These are phyloP conservation scores for Citrus sp. DNA, from an alignment of 345 rosid genomes.

Conservation along the genomic window DNA sequence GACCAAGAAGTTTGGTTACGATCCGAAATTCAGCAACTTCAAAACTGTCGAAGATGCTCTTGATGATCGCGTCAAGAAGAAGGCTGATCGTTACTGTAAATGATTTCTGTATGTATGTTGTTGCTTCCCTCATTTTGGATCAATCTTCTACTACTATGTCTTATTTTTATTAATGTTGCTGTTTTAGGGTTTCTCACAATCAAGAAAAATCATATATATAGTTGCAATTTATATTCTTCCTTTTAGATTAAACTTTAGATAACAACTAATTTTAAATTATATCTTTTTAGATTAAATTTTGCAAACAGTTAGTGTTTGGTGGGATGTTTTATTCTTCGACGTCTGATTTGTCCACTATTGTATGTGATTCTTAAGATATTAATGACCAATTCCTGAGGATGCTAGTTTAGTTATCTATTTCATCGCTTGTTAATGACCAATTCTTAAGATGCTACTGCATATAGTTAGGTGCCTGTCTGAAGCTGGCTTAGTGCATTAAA, in stretches of 20 bases:
- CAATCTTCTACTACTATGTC: neutral
- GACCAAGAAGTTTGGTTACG: conserved; percentile 72
- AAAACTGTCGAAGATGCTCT: conserved; percentile 70
- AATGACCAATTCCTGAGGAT: neutral
- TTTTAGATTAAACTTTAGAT: neutral
- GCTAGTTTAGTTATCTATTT: neutral
- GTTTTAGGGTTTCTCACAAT: neutral
- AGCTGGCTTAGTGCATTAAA: neutral
- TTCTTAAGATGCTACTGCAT: too few species aligned
- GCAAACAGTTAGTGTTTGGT: neutral
- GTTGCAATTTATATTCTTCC: neutral
- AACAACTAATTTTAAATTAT: neutral
- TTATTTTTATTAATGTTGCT: neutral
- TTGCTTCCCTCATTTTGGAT: neutral
- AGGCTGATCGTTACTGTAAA: conserved; percentile 96
- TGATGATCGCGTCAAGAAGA: conserved; percentile 95
- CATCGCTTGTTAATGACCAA: neutral
- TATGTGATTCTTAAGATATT: neutral
- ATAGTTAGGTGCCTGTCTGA: too few species aligned
- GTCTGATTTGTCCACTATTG: neutral
- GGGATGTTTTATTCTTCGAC: neutral
- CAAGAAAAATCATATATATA: neutral
- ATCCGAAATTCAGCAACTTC: conserved; percentile 42
- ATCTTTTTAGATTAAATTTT: neutral
- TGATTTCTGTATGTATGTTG: conserved; percentile 21